Conservation (phyloP, 2,329 filamentous ascomycete species). For the Fusarium pseudocircinatum region DNA sequence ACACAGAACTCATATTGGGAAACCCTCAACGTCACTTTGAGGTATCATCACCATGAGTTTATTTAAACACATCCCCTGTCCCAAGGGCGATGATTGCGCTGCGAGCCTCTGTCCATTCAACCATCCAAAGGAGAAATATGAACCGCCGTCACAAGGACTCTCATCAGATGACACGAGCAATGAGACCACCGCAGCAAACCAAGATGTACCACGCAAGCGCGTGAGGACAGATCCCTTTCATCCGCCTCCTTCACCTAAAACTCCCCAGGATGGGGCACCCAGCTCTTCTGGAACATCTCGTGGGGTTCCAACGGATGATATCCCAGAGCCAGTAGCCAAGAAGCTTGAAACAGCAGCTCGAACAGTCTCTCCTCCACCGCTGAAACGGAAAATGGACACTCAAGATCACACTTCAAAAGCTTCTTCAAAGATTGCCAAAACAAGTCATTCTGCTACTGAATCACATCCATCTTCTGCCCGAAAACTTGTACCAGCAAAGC, state of each 20-base stretch:
- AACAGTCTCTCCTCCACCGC: conserved; percentile 49
- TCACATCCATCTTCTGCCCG: conserved; percentile 23
- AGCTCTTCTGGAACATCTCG: conserved; percentile 7
- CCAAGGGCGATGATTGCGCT: conserved; percentile 58
- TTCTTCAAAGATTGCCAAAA: conserved; percentile 11
- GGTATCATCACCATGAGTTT: conserved; percentile 48
- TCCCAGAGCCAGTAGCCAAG: neutral
- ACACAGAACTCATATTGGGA: neutral
- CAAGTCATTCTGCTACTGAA: conserved; percentile 15
- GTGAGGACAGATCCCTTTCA: conserved; percentile 39
- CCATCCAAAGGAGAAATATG: conserved; percentile 50
- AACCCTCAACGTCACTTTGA: neutral
- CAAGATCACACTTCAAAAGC: conserved; percentile 7
- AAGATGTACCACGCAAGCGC: conserved; percentile 47
- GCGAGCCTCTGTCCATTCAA: conserved; percentile 63
- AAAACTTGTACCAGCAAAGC: conserved; percentile 30
- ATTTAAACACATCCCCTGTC: conserved; percentile 61
- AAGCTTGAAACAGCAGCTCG: conserved; percentile 41
- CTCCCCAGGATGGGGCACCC: conserved; percentile 6
- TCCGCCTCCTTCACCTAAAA: conserved; percentile 8
- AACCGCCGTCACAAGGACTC: neutral
- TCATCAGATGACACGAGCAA: neutral
- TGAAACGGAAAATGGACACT: conserved; percentile 40
- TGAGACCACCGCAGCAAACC: conserved; percentile 26
- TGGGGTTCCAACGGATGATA: neutral